Percentiles rank a stretch among this genome's conserved stretches.
Evolutionary conservation across 2,329 filamentous ascomycete genomes (phyloP).

Genomic region (Blastomyces emzantsi): DNA sequence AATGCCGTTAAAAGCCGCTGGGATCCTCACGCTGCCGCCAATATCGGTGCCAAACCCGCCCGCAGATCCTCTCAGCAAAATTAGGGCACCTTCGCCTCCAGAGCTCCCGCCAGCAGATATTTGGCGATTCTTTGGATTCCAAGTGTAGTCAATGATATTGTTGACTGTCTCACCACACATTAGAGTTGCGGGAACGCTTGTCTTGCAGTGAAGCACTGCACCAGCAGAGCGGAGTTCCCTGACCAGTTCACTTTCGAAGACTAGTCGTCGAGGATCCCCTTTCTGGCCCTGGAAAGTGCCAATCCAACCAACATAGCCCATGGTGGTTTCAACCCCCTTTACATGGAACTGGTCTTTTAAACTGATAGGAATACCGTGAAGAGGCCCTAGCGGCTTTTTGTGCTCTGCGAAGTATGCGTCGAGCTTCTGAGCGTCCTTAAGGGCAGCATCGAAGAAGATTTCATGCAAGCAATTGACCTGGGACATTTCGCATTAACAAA

Average conservation of each 20-base stretch:
- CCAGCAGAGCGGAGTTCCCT: conserved; percentile 45
- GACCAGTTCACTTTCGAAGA: conserved; percentile 52
- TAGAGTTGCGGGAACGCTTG: conserved; percentile 47
- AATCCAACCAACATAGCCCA: conserved; percentile 60
- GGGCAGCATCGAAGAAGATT: conserved; percentile 46
- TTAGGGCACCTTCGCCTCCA: conserved; percentile 50
- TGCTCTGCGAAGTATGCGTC: conserved; percentile 40
- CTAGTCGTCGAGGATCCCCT: conserved; percentile 41
- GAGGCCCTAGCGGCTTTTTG: conserved; percentile 45
- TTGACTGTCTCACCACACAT: conserved; percentile 54
- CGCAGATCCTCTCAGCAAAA: conserved; percentile 45
- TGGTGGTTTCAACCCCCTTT: conserved; percentile 46
- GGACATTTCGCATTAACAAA: not conserved
- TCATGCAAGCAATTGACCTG: conserved; percentile 46
- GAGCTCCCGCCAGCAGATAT: conserved; percentile 50
- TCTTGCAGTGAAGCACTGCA: conserved; percentile 49
- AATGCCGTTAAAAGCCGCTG: conserved; percentile 51
- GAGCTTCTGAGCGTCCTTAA: conserved; percentile 41
- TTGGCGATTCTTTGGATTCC: conserved; percentile 49
- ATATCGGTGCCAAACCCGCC: conserved; percentile 52
- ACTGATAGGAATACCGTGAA: conserved; percentile 55
- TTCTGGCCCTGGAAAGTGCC: conserved; percentile 49
- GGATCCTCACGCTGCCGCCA: conserved; percentile 49
- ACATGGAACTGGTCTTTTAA: conserved; percentile 43
- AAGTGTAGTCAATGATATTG: conserved; percentile 51